phyloP scores from a whole-genome alignment of 1,139 yeast genomes.

The Lodderomyces orthopsilosis region DNA sequence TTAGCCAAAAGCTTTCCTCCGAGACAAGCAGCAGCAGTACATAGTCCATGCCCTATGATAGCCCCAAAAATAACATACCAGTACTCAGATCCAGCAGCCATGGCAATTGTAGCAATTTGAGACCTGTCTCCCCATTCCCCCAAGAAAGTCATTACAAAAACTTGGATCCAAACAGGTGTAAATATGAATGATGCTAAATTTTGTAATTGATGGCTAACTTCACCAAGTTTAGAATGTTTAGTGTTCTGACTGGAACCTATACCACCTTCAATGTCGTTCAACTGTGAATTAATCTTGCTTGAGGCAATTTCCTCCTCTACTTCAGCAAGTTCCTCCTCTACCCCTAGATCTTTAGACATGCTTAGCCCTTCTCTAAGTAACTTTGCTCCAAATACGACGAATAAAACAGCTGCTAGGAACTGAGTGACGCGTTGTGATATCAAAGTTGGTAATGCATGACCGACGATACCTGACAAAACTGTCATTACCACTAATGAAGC shows the following conservation, averaged over 20 bases:
- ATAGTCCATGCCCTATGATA: slow-evolving; percentile 82
- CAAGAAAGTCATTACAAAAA: slow-evolving; percentile 90
- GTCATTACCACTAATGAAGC: slow-evolving; percentile 91
- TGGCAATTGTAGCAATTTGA: slow-evolving; percentile 95
- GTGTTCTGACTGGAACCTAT: slow-evolving; percentile 12
- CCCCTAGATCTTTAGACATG: slow-evolving; percentile 81
- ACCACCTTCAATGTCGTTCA: slow-evolving; percentile 61
- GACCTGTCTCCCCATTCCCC: slow-evolving; percentile 99
- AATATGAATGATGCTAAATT: slow-evolving; percentile 62
- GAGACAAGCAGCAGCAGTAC: slow-evolving; percentile 88
- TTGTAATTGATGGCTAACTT: slow-evolving; percentile 33
- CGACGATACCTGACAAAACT: slow-evolving; percentile 81
- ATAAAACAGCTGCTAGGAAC: slow-evolving; percentile 74
- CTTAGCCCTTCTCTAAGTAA: slow-evolving; percentile 75
- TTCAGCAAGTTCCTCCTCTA: slow-evolving; percentile 93
- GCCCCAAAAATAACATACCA: slow-evolving; percentile 91
- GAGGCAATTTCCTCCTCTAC: slow-evolving; percentile 91
- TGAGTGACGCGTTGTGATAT: slow-evolving; percentile 80
- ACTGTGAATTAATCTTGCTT: slow-evolving; percentile 49
- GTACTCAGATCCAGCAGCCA: slow-evolving; percentile 96
- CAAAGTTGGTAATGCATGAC: slow-evolving; percentile 85
- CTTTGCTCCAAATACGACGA: slow-evolving; percentile 78
- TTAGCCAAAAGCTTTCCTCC: slow-evolving; percentile 92
- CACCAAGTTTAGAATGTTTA: slow-evolving; percentile 24
- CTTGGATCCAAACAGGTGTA: slow-evolving; percentile 92